Evolutionary conservation across 441 rosid species (phyloP).

Genomic region (Arabidopsis hybrid): DNA sequence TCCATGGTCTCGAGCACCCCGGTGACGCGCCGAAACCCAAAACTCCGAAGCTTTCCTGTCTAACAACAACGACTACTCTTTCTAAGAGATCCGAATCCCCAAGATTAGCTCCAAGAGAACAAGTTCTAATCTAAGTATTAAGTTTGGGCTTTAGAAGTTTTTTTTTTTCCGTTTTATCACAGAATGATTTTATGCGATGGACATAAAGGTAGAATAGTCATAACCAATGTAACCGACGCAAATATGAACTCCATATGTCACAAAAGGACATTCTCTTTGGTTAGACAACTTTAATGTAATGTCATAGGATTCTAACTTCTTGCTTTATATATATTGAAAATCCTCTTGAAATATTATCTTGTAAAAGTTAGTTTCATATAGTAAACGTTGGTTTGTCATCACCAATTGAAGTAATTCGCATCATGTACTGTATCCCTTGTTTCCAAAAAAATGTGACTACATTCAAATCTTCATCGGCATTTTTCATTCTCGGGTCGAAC

Average conservation of each 20-base stretch:
- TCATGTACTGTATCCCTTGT: constrained; percentile 26
- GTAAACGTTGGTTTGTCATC: constrained; percentile 22
- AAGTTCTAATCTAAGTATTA: neutral
- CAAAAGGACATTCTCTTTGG: constrained; percentile 20
- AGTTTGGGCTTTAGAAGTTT: neutral
- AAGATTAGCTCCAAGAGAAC: too few relatives aligned
- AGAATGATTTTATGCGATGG: constrained; percentile 9
- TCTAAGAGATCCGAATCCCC: too few relatives aligned
- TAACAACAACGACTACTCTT: too few relatives aligned
- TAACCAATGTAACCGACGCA: constrained; percentile 17
- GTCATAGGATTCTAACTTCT: constrained; percentile 35
- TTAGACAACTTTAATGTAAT: constrained; percentile 34
- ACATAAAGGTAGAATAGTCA: neutral
- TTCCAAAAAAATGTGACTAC: constrained; percentile 25
- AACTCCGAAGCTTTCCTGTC: too few relatives aligned
- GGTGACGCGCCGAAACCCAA: too few relatives aligned
- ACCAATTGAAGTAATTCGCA: constrained; percentile 19
- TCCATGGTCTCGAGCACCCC: too few relatives aligned
- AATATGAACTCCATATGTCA: constrained; percentile 23
- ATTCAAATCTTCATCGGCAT: constrained; percentile 32
- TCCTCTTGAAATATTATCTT: neutral
- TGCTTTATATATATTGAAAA: neutral
- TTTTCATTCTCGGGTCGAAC: constrained; percentile 30
- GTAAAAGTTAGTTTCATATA: neutral
- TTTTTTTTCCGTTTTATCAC: neutral